A percentile compares a stretch with the other conserved stretches of the same genome.
Evolutionary conservation across 495 filamentous ascomycete species (phyloP).

Genomic region (Oleoguttula mirabilis): DNA sequence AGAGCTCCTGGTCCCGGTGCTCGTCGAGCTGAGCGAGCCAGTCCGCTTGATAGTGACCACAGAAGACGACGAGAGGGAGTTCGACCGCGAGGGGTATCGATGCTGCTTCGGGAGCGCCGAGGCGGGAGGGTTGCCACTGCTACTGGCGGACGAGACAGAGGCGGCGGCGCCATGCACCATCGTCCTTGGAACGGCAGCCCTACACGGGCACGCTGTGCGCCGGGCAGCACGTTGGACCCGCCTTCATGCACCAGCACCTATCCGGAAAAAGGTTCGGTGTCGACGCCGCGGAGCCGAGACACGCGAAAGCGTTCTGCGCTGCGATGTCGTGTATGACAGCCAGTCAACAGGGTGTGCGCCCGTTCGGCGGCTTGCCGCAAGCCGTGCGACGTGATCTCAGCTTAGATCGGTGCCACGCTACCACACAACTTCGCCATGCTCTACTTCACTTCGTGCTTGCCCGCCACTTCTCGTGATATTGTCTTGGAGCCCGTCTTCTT

Average conservation of each 20-base stretch:
- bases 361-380: too few relatives aligned
- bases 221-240: constrained; percentile 13
- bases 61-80: constrained; percentile 27
- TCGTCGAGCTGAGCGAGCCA: constrained; percentile 24
- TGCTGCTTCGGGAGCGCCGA: constrained; percentile 11
- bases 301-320: background rate
- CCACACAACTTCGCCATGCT: too few relatives aligned
- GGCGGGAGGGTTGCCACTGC: constrained; percentile 1
- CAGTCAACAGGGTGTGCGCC: background rate
- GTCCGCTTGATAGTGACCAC: constrained; percentile 29
- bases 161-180: constrained; percentile 12
- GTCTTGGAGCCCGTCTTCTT: too few relatives aligned
- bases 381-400: too few relatives aligned
- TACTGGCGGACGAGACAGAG: constrained; percentile 10
- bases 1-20: constrained; percentile 21
- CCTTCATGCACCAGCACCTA: constrained; percentile 10
- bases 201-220: constrained; percentile 14
- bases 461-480: too few relatives aligned
- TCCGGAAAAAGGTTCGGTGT: constrained; percentile 1
- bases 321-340: background rate
- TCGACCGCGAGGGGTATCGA: constrained; percentile 23
- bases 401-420: too few relatives aligned
- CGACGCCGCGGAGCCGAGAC: background rate
- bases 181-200: constrained; percentile 1
- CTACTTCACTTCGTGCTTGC: too few relatives aligned